These are phyloP conservation scores for Diplosphaera chodatii DNA, from an alignment of 139 green algal genomes.

Conservation along the genomic window DNA sequence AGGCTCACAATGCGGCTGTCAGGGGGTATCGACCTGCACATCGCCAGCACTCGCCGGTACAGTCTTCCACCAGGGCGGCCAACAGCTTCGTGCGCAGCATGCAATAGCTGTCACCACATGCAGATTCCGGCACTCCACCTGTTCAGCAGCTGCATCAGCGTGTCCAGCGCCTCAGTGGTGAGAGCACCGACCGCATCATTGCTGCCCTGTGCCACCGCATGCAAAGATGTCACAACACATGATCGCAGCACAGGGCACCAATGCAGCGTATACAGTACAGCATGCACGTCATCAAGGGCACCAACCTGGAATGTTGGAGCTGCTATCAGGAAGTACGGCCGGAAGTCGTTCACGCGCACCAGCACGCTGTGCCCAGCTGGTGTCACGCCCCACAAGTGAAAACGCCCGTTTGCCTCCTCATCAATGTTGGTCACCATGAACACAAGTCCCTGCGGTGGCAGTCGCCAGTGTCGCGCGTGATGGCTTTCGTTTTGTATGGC, in stretches of 20 bases:
- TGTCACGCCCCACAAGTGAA: conserved; percentile 37
- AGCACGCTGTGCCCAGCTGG: conserved; percentile 20
- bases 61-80: too few species aligned
- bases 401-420: conserved; percentile 29
- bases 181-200: too few species aligned
- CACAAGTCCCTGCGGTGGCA: conserved; percentile 15
- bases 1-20: conserved; percentile 29
- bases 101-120: too few species aligned
- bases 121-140: neutral
- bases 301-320: conserved; percentile 17
- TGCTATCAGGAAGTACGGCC: conserved; percentile 52
- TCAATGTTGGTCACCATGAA: conserved; percentile 42
- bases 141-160: conserved; percentile 3
- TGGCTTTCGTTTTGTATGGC: too few species aligned
- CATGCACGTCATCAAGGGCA: too few species aligned
- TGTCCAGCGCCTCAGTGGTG: neutral
- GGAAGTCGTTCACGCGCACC: conserved; percentile 37
- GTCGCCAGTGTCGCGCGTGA: too few species aligned
- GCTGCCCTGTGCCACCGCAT: too few species aligned
- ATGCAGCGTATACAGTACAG: too few species aligned
- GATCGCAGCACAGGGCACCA: too few species aligned
- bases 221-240: too few species aligned
- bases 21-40: conserved; percentile 25
- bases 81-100: too few species aligned
- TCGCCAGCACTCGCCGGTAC: too few species aligned